Evolutionary conservation across 2,329 filamentous ascomycete species (phyloP).

Genomic region (Ophiosphaerella korrae): DNA sequence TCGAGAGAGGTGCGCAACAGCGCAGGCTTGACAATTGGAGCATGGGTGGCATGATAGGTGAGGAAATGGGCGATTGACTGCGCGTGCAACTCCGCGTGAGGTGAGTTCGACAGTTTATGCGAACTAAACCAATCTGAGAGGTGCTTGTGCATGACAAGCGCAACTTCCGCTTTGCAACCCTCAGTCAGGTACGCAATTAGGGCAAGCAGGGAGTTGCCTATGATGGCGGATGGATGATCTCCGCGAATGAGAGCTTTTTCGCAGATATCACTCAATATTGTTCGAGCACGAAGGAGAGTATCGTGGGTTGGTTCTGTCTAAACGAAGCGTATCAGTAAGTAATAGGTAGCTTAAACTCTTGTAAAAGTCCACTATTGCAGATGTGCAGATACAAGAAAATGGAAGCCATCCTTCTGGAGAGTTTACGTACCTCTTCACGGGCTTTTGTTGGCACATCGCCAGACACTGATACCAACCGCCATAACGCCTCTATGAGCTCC

Average conservation of each 20-base stretch:
- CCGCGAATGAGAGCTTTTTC: conserved; percentile 60
- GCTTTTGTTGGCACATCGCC: conserved; percentile 12
- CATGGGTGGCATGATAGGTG: conserved; percentile 66
- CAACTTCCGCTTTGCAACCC: conserved; percentile 36
- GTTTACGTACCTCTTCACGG: conserved; percentile 8
- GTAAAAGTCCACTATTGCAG: too few species aligned
- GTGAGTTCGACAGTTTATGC: conserved; percentile 21
- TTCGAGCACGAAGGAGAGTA: conserved; percentile 20
- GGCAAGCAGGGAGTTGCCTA: conserved; percentile 66
- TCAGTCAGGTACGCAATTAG: conserved; percentile 70
- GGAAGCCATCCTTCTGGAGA: conserved; percentile 1
- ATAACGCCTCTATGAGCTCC: conserved; percentile 41
- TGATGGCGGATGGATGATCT: conserved; percentile 51
- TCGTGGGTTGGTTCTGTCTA: background rate
- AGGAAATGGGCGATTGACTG: conserved; percentile 72
- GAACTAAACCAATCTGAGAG: conserved; percentile 28
- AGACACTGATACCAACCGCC: conserved; percentile 39
- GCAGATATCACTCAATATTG: conserved; percentile 34
- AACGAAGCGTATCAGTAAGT: too few species aligned
- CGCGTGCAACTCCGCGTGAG: conserved; percentile 66
- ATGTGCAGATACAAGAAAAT: too few species aligned
- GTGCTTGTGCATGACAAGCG: conserved; percentile 47
- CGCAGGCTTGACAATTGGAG: conserved; percentile 69
- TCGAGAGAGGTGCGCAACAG: conserved; percentile 67
- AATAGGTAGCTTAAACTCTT: too few species aligned